Base-by-base conservation (phyloP, 208 protist species). In the Herpetomonas tarakana region DNA sequence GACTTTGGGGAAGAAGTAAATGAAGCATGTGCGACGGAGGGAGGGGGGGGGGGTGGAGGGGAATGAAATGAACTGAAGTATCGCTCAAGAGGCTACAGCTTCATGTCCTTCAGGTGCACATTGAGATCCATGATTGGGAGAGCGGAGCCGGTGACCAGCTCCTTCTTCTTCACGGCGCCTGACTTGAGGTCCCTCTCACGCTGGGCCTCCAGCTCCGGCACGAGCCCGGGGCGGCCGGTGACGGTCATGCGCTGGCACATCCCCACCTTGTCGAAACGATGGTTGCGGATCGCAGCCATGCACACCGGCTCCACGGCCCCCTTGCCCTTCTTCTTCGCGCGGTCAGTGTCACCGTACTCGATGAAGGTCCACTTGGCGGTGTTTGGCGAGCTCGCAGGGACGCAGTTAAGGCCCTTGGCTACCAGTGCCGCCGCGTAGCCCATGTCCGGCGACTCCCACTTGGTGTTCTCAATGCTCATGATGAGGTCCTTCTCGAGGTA, bases 341-440 rank as follows among this genome's bases (percentile, higher is more conserved):
- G 54, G 41, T 78, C 63, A 3, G 58, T 58, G 18, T 84, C 67
- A n/a, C 59, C 59, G 65, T 92, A 92, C 66, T 92, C 85, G 26
- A 92, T 76, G 38, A 92, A 85, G 14, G 81, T 88, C 85, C 85
- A 92, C 65, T 92, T 92, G 14, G 75, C 78, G 0, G 76, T 86
- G 68, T 75, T 77, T 7, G 85, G 80, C 25, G 81, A 79, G 63
- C 83, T 86, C n/a, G 58, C 65, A 14, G 78, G 62, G 51, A 92
- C 79, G 27, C 62, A 61, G 44, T 50, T 54, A 25, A 92, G 74
- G 1, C 81, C 85, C 51, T 88, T 80, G 0, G 76, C 80, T 0
- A 92, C 54, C 25, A 92, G 67, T 12, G 76, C 41, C 21, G 62
- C 65, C 6, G 81, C 81, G 41, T 81, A 76, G n/a, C 70, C 78